Evolutionary conservation across 495 filamentous ascomycete genomes (phyloP), one percentile per base, ranked within the genome.

Genomic region (Tuber borchii): DNA sequence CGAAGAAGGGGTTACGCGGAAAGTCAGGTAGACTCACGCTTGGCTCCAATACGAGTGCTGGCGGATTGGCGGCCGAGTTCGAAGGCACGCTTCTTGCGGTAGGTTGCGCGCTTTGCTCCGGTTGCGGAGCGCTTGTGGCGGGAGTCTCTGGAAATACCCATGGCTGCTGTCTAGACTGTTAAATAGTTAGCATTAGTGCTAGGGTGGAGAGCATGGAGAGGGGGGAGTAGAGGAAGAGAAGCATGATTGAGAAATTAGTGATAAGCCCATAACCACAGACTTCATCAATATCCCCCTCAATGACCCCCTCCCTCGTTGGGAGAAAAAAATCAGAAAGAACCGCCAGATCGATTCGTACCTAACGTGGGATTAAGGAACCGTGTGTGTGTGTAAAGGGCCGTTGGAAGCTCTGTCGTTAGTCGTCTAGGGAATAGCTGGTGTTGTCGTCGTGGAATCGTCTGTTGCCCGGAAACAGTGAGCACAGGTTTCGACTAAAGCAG

Each of bases 111-210:
- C 92, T 97, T 97, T 82, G 95, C 95, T 88, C 95, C 95, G 83
- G 95, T 93, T 86, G 93, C 93, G 86, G 92, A 92, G 88, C 95
- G 94, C 92, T 98, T 98, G 90, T 98, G 95, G 88, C 95, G 93
- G 84, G 93, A 97, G 87, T 97, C 95, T 86, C 95, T 92, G 87
- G 94, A 97, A 87, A 98, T 97, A 98, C 95, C 95, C 95, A 98
- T 98, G 86, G 89, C 91, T 75, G 73, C n/a, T 80, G 77, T 65
- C 56, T 65, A 65, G 12, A 65, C 26, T 34, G 12, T 65, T 65
- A 3, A 34, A n/a, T 65, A 19, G 56, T 65, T 65, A 65, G 56
- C 26, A 65, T 14, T 34, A 34, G 14, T 34, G 17, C 34, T 65
- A 34, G 56, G 56, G 6, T 65, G 4, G 5, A 34, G 26, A 31